These are phyloP conservation scores for Aureobasidium pullulans DNA, from an alignment of 2,329 filamentous ascomycete species.

Conservation along the genomic window DNA sequence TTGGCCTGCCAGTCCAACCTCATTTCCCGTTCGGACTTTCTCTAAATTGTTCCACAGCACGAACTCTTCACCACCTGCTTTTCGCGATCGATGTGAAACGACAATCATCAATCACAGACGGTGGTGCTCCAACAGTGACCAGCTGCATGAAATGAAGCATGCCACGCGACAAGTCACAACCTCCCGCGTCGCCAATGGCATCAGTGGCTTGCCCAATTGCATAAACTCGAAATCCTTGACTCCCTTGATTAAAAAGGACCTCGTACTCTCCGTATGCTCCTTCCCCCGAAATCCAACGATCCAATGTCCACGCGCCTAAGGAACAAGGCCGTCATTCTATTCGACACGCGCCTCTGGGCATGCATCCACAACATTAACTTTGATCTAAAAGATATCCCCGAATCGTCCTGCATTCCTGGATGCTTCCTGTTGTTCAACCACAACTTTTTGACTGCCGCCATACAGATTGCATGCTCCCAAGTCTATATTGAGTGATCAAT, in stretches of 20 bases:
- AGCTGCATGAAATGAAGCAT: constrained; percentile 12
- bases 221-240: background rate
- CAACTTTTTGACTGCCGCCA: background rate
- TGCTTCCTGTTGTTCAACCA: background rate
- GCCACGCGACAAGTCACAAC: constrained; percentile 9
- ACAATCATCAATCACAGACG: constrained; percentile 3
- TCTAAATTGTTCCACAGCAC: constrained; percentile 4
- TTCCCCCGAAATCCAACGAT: background rate
- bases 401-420: background rate
- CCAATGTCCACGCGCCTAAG: background rate
- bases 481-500: background rate
- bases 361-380: background rate
- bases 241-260: background rate
- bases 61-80: background rate
- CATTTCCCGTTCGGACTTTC: constrained; percentile 12
- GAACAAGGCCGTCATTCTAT: background rate
- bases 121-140: background rate
- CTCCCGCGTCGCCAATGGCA: constrained; percentile 10
- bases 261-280: background rate
- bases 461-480: background rate
- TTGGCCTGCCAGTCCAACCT: constrained; percentile 2
- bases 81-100: constrained; percentile 7
- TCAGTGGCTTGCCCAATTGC: constrained; percentile 7
- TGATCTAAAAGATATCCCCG: background rate
- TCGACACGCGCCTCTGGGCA: background rate